Conservation (phyloP, 306 rosid species). For the Quercus robur region DNA sequence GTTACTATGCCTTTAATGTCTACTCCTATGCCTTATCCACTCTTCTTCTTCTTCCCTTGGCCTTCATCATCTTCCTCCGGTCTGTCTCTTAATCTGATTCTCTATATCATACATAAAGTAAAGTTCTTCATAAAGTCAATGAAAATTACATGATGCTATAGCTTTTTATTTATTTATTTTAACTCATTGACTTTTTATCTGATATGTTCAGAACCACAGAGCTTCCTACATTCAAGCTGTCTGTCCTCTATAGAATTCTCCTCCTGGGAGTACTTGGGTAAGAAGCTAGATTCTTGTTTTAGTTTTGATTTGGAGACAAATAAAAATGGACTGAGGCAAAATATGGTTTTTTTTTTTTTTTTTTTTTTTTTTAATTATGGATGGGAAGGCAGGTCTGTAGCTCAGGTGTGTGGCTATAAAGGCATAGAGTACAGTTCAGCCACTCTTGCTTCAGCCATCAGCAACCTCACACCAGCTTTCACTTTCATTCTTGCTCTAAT, state of each 20-base stretch:
- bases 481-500: slow-evolving; percentile 50
- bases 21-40: slow-evolving; percentile 44
- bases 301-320: not conserved
- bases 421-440: slow-evolving; percentile 56
- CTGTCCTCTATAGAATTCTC: slow-evolving; percentile 31
- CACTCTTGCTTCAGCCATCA: slow-evolving; percentile 39
- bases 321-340: not conserved
- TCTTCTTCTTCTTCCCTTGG: slow-evolving; percentile 45
- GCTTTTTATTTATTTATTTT: not conserved
- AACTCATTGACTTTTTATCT: not conserved
- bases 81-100: not conserved
- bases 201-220: slow-evolving; percentile 33
- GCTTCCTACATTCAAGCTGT: slow-evolving; percentile 37
- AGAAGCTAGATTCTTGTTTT: not conserved
- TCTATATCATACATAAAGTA: not conserved
- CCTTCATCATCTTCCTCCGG: slow-evolving; percentile 22
- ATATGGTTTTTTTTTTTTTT: not conserved
- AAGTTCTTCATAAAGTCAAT: not conserved
- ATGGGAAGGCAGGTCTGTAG: slow-evolving; percentile 26
- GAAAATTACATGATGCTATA: not conserved
- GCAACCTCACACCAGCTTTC: slow-evolving; percentile 50
- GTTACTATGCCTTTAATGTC: slow-evolving; percentile 46
- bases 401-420: slow-evolving; percentile 33
- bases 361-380: not conserved
- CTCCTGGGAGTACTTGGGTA: slow-evolving; percentile 53